Evolutionary conservation across 768 basidiomycete species (phyloP).

Genomic region (Tylopilus felleus): DNA sequence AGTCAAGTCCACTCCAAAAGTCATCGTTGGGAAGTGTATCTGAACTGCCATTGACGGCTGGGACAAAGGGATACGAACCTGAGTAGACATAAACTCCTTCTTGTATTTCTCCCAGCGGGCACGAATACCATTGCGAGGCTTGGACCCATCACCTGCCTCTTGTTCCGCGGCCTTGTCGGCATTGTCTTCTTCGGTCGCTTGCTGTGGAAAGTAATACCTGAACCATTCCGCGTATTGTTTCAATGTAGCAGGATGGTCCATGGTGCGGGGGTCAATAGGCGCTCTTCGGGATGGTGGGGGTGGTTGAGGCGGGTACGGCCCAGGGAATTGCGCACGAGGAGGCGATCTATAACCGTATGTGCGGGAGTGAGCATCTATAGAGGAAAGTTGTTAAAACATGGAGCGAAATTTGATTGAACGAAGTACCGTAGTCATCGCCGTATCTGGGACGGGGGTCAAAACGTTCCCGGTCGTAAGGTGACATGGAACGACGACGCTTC

Average conservation of each 20-base stretch:
- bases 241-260: constrained; percentile 76
- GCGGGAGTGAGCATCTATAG: constrained; percentile 62
- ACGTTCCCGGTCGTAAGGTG: constrained; percentile 78
- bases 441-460: constrained; percentile 83
- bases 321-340: constrained; percentile 50
- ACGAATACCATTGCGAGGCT: constrained; percentile 82
- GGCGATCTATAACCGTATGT: constrained; percentile 62
- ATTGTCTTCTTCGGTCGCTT: constrained; percentile 78
- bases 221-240: constrained; percentile 92
- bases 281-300: constrained; percentile 53
- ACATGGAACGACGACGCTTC: constrained; percentile 72
- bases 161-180: constrained; percentile 82
- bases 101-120: constrained; percentile 91
- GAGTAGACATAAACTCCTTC: constrained; percentile 81
- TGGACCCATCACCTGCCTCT: constrained; percentile 77
- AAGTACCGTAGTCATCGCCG: constrained; percentile 76
- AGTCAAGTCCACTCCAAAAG: constrained; percentile 17
- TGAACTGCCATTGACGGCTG: constrained; percentile 4
- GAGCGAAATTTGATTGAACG: constrained; percentile 1
- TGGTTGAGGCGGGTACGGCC: constrained; percentile 38
- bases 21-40: constrained; percentile 12
- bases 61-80: constrained; percentile 59
- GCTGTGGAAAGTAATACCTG: constrained; percentile 67
- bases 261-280: constrained; percentile 75
- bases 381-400: constrained; percentile 10